These are phyloP conservation scores for Capsicum baccatum DNA, from an alignment of 257 asterid species.

Conservation along the genomic window DNA sequence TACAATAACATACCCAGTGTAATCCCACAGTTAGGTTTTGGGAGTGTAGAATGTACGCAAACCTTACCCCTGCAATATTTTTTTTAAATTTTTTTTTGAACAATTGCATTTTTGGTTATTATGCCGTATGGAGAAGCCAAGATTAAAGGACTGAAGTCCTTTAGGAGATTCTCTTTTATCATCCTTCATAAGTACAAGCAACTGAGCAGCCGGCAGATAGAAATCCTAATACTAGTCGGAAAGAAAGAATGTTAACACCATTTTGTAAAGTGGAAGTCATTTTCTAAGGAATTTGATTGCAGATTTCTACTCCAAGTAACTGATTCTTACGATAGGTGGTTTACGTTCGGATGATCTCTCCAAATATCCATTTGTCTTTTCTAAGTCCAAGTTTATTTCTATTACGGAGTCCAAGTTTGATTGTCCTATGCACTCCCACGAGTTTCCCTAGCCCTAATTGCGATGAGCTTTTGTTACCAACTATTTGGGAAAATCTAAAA, in stretches of 20 bases:
- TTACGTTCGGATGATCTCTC: not conserved
- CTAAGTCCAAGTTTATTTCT: not conserved
- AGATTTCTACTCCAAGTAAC: not conserved
- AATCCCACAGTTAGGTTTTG: too few species aligned
- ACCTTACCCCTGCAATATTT: too few species aligned
- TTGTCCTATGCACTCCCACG: conserved; percentile 6
- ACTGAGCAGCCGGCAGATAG: not conserved
- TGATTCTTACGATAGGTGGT: not conserved
- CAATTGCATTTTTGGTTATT: not conserved
- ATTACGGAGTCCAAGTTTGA: not conserved
- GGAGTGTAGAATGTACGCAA: too few species aligned
- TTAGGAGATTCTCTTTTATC: not conserved
- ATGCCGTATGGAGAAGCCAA: not conserved
- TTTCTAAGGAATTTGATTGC: not conserved
- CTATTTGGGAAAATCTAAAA: not conserved
- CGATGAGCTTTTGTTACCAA: not conserved
- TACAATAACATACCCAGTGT: too few species aligned
- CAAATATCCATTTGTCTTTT: not conserved
- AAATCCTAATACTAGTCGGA: not conserved
- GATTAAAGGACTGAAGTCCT: not conserved
- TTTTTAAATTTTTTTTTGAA: too few species aligned
- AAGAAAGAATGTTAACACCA: not conserved
- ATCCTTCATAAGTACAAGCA: not conserved
- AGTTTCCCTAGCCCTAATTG: not conserved
- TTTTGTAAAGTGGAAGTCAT: not conserved